Percentiles rank a stretch among this genome's conserved stretches.
Evolutionary conservation across 192 early-diverging fungal species (phyloP).

Genomic region (Oehlia diaphana): DNA sequence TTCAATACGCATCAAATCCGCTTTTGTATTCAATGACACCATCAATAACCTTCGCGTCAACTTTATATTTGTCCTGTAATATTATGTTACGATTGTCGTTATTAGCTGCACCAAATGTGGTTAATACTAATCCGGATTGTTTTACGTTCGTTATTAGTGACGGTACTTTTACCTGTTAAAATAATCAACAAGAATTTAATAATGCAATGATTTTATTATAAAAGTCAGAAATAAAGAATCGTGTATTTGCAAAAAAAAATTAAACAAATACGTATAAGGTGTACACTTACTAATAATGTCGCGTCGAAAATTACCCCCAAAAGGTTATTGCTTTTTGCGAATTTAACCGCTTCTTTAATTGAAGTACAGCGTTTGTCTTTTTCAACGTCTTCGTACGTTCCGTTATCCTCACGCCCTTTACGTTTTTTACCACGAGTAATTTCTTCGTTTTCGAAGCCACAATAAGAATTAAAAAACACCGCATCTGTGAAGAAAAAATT

Average conservation of each 20-base stretch:
- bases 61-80: conserved; percentile 81
- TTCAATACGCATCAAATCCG: background rate
- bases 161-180: conserved; percentile 81
- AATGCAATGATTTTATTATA: background rate
- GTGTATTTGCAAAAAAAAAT: background rate
- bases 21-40: conserved; percentile 57
- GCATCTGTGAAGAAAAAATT: conserved; percentile 50
- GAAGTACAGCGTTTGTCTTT: conserved; percentile 57
- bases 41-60: conserved; percentile 86
- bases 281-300: conserved; percentile 72
- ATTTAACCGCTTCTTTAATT: conserved; percentile 94
- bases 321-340: conserved; percentile 88
- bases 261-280: background rate
- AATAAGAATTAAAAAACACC: conserved; percentile 91
- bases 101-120: conserved; percentile 88
- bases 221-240: background rate
- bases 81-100: conserved; percentile 55
- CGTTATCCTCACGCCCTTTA: conserved; percentile 6
- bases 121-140: conserved; percentile 86
- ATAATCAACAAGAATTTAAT: background rate
- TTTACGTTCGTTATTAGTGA: conserved; percentile 90
- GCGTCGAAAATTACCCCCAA: conserved; percentile 92
- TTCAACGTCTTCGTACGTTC: conserved; percentile 35
- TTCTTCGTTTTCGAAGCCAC: conserved; percentile 62
- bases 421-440: conserved; percentile 38